A percentile compares a stretch with the other conserved stretches of the same genome.
Conservation (phyloP, 208 protist species). For the Angomonas deanei region DNA sequence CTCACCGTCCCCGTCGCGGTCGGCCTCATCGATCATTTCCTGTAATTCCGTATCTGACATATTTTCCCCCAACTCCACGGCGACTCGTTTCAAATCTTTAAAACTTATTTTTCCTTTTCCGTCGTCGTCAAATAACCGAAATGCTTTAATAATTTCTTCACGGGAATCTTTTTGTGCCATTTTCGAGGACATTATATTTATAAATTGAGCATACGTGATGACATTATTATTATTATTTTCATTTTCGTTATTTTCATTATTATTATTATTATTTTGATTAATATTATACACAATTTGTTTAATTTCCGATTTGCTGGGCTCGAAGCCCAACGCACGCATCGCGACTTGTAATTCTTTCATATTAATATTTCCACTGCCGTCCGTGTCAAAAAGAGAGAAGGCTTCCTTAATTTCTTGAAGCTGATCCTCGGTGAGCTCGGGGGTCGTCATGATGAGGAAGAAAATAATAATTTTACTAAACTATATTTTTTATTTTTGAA, state of each 20-base stretch:
- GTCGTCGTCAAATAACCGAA: slow-evolving; percentile 94
- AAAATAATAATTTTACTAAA: not conserved
- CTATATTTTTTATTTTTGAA: not conserved
- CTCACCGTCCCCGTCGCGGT: slow-evolving; percentile 94
- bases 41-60: slow-evolving; percentile 96
- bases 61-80: slow-evolving; percentile 94
- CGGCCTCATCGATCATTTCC: slow-evolving; percentile 97
- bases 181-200: slow-evolving; percentile 85
- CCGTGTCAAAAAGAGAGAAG: slow-evolving; percentile 96
- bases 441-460: not conserved
- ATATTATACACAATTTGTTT: slow-evolving; percentile 66
- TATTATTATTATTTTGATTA: not conserved
- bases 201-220: slow-evolving; percentile 83
- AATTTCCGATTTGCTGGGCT: slow-evolving; percentile 92
- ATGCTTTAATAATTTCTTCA: slow-evolving; percentile 95
- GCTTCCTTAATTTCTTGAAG: slow-evolving; percentile 93
- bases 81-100: slow-evolving; percentile 95
- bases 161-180: slow-evolving; percentile 86
- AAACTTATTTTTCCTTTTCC: slow-evolving; percentile 94
- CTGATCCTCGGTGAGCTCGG: slow-evolving; percentile 75
- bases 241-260: not conserved
- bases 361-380: slow-evolving; percentile 92
- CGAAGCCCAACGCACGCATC: slow-evolving; percentile 93
- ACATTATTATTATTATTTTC: slow-evolving; percentile 13
- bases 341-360: slow-evolving; percentile 91